Evolutionary conservation across 345 rosid species (phyloP), one percentile per base, ranked within the genome.

Genomic region (Aquilaria malaccensis): DNA sequence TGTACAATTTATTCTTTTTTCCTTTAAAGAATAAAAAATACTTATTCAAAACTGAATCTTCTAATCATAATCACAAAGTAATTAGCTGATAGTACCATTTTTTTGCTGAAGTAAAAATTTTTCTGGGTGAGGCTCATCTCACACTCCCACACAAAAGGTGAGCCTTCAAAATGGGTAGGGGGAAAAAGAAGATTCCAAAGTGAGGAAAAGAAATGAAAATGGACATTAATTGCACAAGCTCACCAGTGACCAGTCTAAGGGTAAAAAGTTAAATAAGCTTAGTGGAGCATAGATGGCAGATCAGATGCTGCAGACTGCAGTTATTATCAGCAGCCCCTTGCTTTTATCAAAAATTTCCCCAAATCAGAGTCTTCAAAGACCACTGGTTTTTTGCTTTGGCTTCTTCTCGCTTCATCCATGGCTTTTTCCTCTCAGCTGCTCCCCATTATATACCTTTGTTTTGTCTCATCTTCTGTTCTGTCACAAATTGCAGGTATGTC

Each of bases 401-500:
- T 10, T 37, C 14, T 65, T 59, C 31, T 55, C 57, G 51, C 14
- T 47, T 66, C 74, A 69, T 71, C 77, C 60, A 86, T 92, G 98
- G 93, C 80, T 76, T 69, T 76, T 50, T 62, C 58, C 78, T 63
- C 64, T 65, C 76, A 47, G 69, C 63, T 71, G 30, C 66, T 80
- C 59, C 65, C 79, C 58, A 47, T 72, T 63, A 56, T 81, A 52
- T 72, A 30, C 67, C 60, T 77, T 7, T 68, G 79, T 73, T 52
- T 72, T 46, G n/a, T 73, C 43, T 37, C 43, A 32, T 69, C 85
- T 41, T 69, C 59, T 70, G 81, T 64, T 68, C 41, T 64, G 30
- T 76, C 79, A 53, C 95, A 87, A 76, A 76, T 83, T 52, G 45
- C 82, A 81, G 91, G 91, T 84, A 76, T 55, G 70, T 61, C 47